A percentile compares a stretch with the other conserved stretches of the same genome.
phyloP scores from a whole-genome alignment of 108 stramenopile genomes.

The Fragilariopsis cylindrus region DNA sequence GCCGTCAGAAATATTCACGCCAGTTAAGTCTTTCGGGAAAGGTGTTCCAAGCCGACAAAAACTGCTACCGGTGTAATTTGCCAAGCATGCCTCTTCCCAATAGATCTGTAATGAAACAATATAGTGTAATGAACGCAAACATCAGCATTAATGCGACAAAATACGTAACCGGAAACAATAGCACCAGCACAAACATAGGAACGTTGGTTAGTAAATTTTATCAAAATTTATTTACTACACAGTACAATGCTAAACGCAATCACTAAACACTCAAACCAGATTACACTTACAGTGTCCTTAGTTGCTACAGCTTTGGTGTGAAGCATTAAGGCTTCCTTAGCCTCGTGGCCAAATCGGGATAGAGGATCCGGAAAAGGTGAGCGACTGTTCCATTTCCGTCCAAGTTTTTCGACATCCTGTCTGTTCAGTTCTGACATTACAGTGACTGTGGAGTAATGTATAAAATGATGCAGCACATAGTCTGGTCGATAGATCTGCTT shows the following conservation, averaged over 20 bases:
- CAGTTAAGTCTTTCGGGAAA: constrained; percentile 43
- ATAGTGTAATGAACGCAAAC: neutral
- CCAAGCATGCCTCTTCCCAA: constrained; percentile 44
- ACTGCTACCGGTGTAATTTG: constrained; percentile 14
- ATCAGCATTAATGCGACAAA: neutral
- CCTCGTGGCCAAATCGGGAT: constrained; percentile 66
- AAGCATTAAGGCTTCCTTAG: constrained; percentile 78
- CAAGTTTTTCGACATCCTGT: constrained; percentile 45
- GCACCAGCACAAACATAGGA: too few species aligned
- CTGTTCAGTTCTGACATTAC: constrained; percentile 57
- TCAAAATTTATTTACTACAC: too few species aligned
- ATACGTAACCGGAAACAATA: neutral
- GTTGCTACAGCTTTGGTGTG: constrained; percentile 84
- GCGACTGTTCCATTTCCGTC: constrained; percentile 19
- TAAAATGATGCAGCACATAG: constrained; percentile 82
- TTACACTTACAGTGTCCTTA: constrained; percentile 45
- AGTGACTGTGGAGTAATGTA: constrained; percentile 86
- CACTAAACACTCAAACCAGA: neutral
- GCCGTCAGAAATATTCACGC: constrained; percentile 16
- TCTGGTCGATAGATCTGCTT: constrained; percentile 72
- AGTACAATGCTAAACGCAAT: constrained; percentile 24
- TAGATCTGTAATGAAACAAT: neutral
- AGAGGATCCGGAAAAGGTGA: constrained; percentile 59
- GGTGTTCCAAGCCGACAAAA: constrained; percentile 67
- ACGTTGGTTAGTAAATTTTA: too few species aligned